These are phyloP conservation scores for Pyrenophora tritici-repentis DNA, from an alignment of 2,329 filamentous ascomycete species.

Conservation along the genomic window DNA sequence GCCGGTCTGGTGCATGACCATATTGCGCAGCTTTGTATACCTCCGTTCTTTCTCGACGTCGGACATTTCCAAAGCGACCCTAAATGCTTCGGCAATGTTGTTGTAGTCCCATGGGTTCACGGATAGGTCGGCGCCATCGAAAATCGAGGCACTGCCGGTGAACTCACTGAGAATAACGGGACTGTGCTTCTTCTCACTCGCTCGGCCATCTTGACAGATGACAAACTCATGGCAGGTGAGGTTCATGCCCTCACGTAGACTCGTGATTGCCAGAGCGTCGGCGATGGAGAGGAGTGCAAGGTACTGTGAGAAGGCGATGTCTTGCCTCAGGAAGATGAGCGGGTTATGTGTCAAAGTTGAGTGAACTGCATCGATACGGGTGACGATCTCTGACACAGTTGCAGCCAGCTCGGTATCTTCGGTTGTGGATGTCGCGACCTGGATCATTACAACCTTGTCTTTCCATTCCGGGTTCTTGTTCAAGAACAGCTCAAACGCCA, in stretches of 20 bases:
- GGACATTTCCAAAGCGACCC: conserved; percentile 78
- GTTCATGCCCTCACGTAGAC: conserved; percentile 96
- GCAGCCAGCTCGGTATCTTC: conserved; percentile 88
- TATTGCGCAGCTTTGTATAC: conserved; percentile 74
- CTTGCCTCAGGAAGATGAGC: conserved; percentile 90
- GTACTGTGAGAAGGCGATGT: conserved; percentile 91
- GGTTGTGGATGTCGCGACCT: conserved; percentile 88
- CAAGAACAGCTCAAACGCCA: conserved; percentile 90
- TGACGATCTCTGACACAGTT: conserved; percentile 90
- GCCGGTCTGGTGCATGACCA: conserved; percentile 81
- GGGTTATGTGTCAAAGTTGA: conserved; percentile 91
- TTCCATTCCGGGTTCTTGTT: conserved; percentile 92
- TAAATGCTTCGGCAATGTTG: conserved; percentile 84
- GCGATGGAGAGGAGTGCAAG: conserved; percentile 88
- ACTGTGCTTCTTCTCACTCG: conserved; percentile 75
- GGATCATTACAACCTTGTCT: conserved; percentile 85
- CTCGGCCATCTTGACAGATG: conserved; percentile 85
- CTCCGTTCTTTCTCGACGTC: conserved; percentile 73
- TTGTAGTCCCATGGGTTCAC: conserved; percentile 97
- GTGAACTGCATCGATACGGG: conserved; percentile 88
- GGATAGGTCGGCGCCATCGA: conserved; percentile 77
- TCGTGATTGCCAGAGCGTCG: conserved; percentile 91
- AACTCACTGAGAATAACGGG: conserved; percentile 94
- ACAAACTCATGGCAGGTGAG: conserved; percentile 93
- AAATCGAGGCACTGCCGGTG: conserved; percentile 86